Conservation (phyloP, 73 alveolate species). For the Paramecium tetraurelia region DNA sequence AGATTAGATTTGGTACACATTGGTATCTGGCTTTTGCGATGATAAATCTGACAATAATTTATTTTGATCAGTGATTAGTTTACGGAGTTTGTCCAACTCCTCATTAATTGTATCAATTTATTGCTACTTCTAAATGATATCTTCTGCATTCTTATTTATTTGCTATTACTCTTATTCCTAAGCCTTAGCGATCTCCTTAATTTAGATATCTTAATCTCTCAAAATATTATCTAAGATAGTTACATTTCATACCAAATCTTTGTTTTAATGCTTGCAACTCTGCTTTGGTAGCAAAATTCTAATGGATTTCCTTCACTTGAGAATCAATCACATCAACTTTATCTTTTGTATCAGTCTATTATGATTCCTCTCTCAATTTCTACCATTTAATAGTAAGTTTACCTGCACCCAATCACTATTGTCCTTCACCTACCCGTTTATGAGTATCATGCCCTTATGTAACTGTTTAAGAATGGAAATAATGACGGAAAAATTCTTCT, state of each 20-base stretch:
- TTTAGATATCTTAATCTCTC: slow-evolving; percentile 41
- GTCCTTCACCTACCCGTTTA: slow-evolving; percentile 1
- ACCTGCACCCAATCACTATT: slow-evolving; percentile 36
- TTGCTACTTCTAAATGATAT: neutral
- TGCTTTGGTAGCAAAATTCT: slow-evolving; percentile 32
- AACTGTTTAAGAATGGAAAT: slow-evolving; percentile 46
- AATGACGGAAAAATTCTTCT: slow-evolving; percentile 21
- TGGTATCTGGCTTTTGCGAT: neutral
- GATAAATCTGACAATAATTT: neutral
- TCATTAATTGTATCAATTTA: neutral
- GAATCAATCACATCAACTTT: neutral
- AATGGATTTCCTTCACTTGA: slow-evolving; percentile 12
- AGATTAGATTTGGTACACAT: neutral
- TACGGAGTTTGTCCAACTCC: neutral
- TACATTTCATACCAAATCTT: neutral
- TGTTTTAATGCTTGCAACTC: neutral
- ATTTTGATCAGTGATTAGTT: neutral
- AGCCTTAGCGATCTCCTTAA: neutral
- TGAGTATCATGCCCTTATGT: slow-evolving; percentile 31
- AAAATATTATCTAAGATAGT: neutral
- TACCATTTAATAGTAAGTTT: neutral
- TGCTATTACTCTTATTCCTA: neutral
- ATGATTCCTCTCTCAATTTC: slow-evolving; percentile 9
- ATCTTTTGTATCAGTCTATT: slow-evolving; percentile 13
- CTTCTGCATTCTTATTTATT: neutral